These are phyloP conservation scores for Phytopythium litorale DNA, from an alignment of 352 stramenopile genomes.

Conservation along the genomic window DNA sequence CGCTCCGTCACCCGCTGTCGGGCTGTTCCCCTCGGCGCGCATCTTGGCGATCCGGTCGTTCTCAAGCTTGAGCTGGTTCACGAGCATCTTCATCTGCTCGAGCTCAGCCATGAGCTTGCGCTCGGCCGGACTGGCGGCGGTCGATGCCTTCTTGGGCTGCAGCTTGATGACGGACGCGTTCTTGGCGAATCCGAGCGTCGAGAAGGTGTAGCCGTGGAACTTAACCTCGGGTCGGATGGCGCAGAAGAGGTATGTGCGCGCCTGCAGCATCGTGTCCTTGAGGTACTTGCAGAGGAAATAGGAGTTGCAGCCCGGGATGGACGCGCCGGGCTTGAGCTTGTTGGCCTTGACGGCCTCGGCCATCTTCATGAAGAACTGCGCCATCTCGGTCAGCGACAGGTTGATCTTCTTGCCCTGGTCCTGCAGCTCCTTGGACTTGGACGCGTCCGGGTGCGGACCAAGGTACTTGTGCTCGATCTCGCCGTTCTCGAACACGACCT, in stretches of 20 bases:
- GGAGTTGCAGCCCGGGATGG: conserved; percentile 92
- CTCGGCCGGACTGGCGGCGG: conserved; percentile 86
- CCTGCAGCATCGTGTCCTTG: conserved; percentile 95
- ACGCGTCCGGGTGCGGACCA: conserved; percentile 84
- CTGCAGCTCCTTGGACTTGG: conserved; percentile 93
- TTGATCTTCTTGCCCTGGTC: conserved; percentile 97
- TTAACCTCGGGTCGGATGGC: conserved; percentile 92
- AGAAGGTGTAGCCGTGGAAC: conserved; percentile 93
- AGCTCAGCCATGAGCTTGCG: conserved; percentile 93
- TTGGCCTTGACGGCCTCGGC: conserved; percentile 92
- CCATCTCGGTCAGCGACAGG: conserved; percentile 93
- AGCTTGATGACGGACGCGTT: conserved; percentile 95
- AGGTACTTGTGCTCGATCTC: conserved; percentile 92
- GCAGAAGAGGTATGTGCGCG: conserved; percentile 92
- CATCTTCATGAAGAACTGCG: conserved; percentile 98
- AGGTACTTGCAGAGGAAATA: conserved; percentile 96
- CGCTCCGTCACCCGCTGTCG: conserved; percentile 13
- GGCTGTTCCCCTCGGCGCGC: conserved; percentile 10
- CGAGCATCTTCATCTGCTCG: conserved; percentile 91
- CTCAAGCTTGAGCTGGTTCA: conserved; percentile 77
- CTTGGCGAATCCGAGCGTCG: conserved; percentile 93
- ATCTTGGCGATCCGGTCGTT: conserved; percentile 76
- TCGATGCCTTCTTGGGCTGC: conserved; percentile 92
- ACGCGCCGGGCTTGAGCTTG: conserved; percentile 92
- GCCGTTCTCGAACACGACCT: conserved; percentile 87